Evolutionary conservation across 2,329 filamentous ascomycete genomes (phyloP).

Genomic region (Fusarium chlamydosporum): DNA sequence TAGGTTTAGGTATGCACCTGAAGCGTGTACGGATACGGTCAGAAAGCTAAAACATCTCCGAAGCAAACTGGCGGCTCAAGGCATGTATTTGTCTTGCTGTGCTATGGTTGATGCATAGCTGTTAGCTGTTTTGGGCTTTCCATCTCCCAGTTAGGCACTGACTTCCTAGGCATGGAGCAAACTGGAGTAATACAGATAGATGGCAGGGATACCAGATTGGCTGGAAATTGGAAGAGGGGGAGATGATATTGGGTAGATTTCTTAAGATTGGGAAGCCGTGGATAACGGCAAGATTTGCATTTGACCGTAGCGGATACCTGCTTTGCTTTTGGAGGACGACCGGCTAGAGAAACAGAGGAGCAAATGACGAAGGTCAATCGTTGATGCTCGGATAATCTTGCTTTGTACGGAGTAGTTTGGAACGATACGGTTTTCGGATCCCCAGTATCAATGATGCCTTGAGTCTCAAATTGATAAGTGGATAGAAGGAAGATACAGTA

Average conservation of each 20-base stretch:
- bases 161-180: conserved; percentile 32
- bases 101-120: conserved; percentile 26
- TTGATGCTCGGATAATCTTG: conserved; percentile 14
- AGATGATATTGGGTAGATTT: conserved; percentile 40
- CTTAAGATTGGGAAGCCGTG: conserved; percentile 40
- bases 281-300: conserved; percentile 45
- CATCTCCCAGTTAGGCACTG: conserved; percentile 32
- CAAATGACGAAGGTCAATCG: conserved; percentile 35
- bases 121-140: conserved; percentile 28
- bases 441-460: background rate
- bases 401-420: conserved; percentile 16
- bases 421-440: conserved; percentile 1
- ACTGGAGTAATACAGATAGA: conserved; percentile 45
- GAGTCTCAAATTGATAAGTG: background rate
- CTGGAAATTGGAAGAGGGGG: conserved; percentile 38
- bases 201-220: conserved; percentile 30
- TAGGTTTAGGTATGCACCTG: conserved; percentile 4
- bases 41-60: conserved; percentile 32
- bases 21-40: conserved; percentile 27
- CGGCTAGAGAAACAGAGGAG: conserved; percentile 27
- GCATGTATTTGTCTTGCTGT: conserved; percentile 28
- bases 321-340: conserved; percentile 20
- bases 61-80: conserved; percentile 37
- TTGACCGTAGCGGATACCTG: conserved; percentile 42
- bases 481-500: background rate